Base-by-base conservation (phyloP, 2,329 filamentous ascomycete species). In the Sordariomycetes sp. region DNA sequence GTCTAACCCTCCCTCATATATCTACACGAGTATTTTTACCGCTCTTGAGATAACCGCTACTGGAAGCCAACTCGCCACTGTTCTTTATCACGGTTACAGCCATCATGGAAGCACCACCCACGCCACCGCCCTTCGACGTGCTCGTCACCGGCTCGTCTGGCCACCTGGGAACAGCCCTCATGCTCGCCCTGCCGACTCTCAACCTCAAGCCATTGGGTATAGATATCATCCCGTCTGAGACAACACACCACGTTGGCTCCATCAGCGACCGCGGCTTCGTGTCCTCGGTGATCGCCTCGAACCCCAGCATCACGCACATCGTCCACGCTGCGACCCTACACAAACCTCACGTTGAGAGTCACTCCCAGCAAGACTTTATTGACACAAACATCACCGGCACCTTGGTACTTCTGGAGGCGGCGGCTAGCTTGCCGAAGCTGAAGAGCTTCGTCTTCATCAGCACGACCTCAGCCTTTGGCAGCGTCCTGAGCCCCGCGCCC, bases 101-200 rank as follows among this genome's bases (percentile, higher is more conserved):
- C 25, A 28, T 7, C 14, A 15, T n/a, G 8, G 12, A 8, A 8
- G n/a, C 20, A 14, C 17, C 32, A 27, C 15, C 32, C 12, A 15
- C 32, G n/a, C 25, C 33, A 5, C 21, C 28, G 10, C 26, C 42
- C 10, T 48, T 46, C 32, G 41, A 58, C 39, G 54, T 67, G 25
- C 61, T 68, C 12, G 59, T 68, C 24, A 68, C 64, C 12, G 64
- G 64, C 40, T 62, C 63, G 1, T 53, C 64, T 0, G 64, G 64
- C 35, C 64, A 68, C 35, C 55, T 68, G 8, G 64, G 64, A 41
- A 54, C 53, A 1, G 64, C 63, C 15, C 51, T 68, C 1, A 65
- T 68, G 61, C 57, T 66, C 15, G 40, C 48, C 8, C 50, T 68
- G 3, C 58, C 59, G 0, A 37, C 45, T 0, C 44, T 56, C 4